phyloP scores from a whole-genome alignment of 768 basidiomycete species.

The Boletus rex-veris region DNA sequence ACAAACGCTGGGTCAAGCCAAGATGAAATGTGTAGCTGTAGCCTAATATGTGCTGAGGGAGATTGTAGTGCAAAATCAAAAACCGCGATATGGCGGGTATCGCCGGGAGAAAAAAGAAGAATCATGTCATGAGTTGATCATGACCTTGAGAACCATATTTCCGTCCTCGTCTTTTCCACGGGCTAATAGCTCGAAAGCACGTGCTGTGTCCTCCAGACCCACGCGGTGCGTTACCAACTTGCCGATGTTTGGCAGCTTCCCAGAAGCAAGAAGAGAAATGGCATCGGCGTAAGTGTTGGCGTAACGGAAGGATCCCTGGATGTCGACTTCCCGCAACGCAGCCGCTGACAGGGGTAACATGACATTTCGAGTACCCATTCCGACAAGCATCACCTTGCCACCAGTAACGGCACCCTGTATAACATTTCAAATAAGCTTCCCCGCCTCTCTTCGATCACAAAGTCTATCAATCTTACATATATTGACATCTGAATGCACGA shows the following conservation, averaged over 20 bases:
- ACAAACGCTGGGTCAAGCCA: constrained; percentile 6
- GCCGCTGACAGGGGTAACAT: constrained; percentile 81
- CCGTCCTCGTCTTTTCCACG: constrained; percentile 77
- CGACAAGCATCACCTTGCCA: constrained; percentile 89
- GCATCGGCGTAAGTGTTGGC: constrained; percentile 90
- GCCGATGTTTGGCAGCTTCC: constrained; percentile 58
- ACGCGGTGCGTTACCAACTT: constrained; percentile 82
- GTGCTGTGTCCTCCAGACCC: constrained; percentile 55
- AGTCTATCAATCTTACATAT: constrained; percentile 56
- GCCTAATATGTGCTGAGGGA: neutral
- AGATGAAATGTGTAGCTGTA: constrained; percentile 13
- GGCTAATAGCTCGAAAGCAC: constrained; percentile 80
- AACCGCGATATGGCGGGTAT: neutral
- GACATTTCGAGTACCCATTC: constrained; percentile 88
- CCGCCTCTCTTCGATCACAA: constrained; percentile 4
- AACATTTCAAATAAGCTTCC: constrained; percentile 12
- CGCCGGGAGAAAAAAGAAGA: neutral
- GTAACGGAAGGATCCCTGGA: constrained; percentile 89
- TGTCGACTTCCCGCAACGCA: constrained; percentile 86
- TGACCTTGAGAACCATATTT: constrained; percentile 83
- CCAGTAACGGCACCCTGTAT: constrained; percentile 75
- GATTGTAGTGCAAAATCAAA: constrained; percentile 6
- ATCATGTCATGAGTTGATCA: constrained; percentile 52
- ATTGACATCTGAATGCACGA: constrained; percentile 88
- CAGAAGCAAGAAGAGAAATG: constrained; percentile 64